Conservation (phyloP, 306 rosid species). For the Fragaria vesca region DNA sequence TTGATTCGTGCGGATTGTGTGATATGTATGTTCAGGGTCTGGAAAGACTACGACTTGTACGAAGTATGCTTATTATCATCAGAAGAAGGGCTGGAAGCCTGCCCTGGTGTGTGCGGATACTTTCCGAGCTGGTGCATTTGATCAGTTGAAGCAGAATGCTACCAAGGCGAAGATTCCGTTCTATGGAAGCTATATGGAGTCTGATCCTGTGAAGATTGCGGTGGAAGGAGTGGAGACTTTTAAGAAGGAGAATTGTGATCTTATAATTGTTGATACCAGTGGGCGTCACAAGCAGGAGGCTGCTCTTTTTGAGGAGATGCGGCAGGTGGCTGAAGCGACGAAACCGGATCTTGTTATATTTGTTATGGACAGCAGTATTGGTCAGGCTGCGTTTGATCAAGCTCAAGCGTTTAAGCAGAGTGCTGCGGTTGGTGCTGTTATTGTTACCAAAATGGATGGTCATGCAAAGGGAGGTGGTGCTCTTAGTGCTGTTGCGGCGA, state of each 20-base stretch:
- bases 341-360: slow-evolving; percentile 83
- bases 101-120: slow-evolving; percentile 95
- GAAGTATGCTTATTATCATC: slow-evolving; percentile 78
- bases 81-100: slow-evolving; percentile 93
- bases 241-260: slow-evolving; percentile 78
- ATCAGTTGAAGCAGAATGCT: slow-evolving; percentile 92
- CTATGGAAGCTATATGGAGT: slow-evolving; percentile 84
- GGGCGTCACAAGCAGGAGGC: slow-evolving; percentile 90
- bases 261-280: slow-evolving; percentile 83
- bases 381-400: slow-evolving; percentile 91
- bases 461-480: slow-evolving; percentile 92
- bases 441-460: slow-evolving; percentile 83
- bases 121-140: slow-evolving; percentile 95
- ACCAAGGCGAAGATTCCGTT: slow-evolving; percentile 92
- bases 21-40: slow-evolving; percentile 47
- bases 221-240: slow-evolving; percentile 82
- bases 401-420: slow-evolving; percentile 83
- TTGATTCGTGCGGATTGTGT: background rate
- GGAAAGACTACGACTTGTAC: slow-evolving; percentile 94
- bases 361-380: slow-evolving; percentile 91
- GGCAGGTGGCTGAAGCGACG: slow-evolving; percentile 90
- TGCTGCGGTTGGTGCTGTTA: slow-evolving; percentile 85
- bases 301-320: slow-evolving; percentile 93
- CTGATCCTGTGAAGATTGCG: slow-evolving; percentile 80
- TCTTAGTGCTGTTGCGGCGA: slow-evolving; percentile 90